Base-by-base conservation (phyloP, 208 protist genomes). In the Leishmania arabica region DNA sequence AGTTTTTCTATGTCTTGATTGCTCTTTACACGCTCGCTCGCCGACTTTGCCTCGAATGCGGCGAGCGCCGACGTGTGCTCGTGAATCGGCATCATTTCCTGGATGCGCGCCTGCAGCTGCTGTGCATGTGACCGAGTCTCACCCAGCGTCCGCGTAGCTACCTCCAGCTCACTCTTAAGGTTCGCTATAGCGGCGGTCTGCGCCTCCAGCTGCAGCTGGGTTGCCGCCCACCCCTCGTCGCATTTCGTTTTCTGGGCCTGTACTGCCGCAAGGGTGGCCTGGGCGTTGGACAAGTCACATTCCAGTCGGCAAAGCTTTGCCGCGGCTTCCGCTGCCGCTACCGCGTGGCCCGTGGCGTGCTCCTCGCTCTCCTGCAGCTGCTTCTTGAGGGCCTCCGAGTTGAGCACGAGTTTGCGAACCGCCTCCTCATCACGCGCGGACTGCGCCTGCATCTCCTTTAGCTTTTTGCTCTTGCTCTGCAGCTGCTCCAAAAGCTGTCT, bases 371-470 rank as follows among this genome's bases (percentile, higher is more conserved):
- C 49, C 49, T 82, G 79, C 66, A 82, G 73, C 47, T 87, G 76
- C 64, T 40, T 58, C 75, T 91, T 91, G 40, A 91, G 81, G 5
- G 76, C 47, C 62, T 94, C 92, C 9, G 54, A 78, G 45, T 81
- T 62, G 27, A 84, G 70, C 37, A 90, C 77, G 15, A 95, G 89
- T 51, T 86, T 66, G 19, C 80, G 70, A 62, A 91, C 86, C 9
- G 85, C 42, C 4, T 85, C 81, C 49, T 91, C 88, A 42, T 87
- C 79, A 37, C 73, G 80, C 0, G 64, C 64, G 40, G 71, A 27
- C 73, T 84, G 84, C 13, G 85, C 69, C 62, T 89, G 73, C 56
- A 85, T 51, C 47, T 88, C 78, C 27, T 84, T 82, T 3, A 85
- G 64, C 31, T 84, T 77, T 54, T 65, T 64, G n/a, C 49, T 81